Conservation (phyloP, 2,329 filamentous ascomycete genomes). For the Didymosphaeria variabile region DNA sequence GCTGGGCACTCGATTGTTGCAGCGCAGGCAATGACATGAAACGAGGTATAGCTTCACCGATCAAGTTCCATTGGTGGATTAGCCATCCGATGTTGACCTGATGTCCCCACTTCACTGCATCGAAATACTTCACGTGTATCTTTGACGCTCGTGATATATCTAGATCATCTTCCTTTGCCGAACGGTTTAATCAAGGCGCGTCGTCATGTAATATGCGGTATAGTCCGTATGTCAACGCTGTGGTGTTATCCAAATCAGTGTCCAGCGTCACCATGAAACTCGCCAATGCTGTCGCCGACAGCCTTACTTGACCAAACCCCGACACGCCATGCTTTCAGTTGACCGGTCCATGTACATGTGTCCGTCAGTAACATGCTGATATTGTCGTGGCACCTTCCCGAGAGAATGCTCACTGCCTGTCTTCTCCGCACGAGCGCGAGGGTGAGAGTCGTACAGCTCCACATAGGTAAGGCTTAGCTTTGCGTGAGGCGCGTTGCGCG, state of each 20-base stretch:
- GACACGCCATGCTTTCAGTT: neutral
- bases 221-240: neutral
- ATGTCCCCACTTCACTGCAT: neutral
- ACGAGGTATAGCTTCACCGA: neutral
- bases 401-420: neutral
- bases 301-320: neutral
- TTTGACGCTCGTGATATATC: neutral
- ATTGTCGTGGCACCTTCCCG: neutral
- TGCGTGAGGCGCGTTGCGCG: neutral
- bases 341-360: neutral
- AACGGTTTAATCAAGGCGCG: neutral
- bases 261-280: neutral
- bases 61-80: neutral
- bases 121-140: neutral
- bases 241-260: neutral
- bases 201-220: neutral
- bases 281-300: neutral
- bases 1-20: neutral
- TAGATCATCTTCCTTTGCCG: neutral
- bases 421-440: neutral
- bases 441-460: neutral
- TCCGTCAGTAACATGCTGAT: neutral
- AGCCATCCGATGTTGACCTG: neutral
- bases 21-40: neutral
- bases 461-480: constrained; percentile 7